Evolutionary conservation across 169 alveolate species (phyloP).

Genomic region (Plasmodium vinckei): DNA sequence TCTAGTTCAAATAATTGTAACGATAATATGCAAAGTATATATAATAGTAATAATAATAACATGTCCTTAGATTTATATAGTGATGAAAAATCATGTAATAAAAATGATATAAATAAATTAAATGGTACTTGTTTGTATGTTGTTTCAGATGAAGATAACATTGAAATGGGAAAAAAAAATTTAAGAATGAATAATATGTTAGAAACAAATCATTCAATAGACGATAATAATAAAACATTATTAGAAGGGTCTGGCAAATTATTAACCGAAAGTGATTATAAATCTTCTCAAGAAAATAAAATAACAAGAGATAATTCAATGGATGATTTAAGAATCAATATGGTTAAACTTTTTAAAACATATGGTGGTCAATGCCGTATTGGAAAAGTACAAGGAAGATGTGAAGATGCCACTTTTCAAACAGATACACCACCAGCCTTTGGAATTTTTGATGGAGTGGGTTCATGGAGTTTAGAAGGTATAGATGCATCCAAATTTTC

Average conservation of each 20-base stretch:
- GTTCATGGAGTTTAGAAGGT: slow-evolving; percentile 84
- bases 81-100: slow-evolving; percentile 32
- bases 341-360: slow-evolving; percentile 63
- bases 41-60: slow-evolving; percentile 1
- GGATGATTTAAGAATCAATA: slow-evolving; percentile 57
- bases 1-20: background rate
- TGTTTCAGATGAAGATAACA: slow-evolving; percentile 64
- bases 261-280: slow-evolving; percentile 20
- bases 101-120: slow-evolving; percentile 34
- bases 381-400: slow-evolving; percentile 76
- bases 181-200: background rate
- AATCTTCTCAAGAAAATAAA: slow-evolving; percentile 24
- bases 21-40: background rate
- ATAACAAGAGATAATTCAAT: slow-evolving; percentile 38
- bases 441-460: slow-evolving; percentile 85
- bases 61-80: slow-evolving; percentile 30
- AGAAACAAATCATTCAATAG: slow-evolving; percentile 8
- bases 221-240: slow-evolving; percentile 58
- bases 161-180: slow-evolving; percentile 27
- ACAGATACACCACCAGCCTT: slow-evolving; percentile 80
- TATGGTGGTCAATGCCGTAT: slow-evolving; percentile 76
- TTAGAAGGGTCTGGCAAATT: slow-evolving; percentile 17
- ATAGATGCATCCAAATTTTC: slow-evolving; percentile 83
- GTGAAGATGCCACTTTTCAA: slow-evolving; percentile 82
- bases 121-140: slow-evolving; percentile 67